Evolutionary conservation across 495 filamentous ascomycete species (phyloP).

Genomic region (Sabuloglossum arenarium): DNA sequence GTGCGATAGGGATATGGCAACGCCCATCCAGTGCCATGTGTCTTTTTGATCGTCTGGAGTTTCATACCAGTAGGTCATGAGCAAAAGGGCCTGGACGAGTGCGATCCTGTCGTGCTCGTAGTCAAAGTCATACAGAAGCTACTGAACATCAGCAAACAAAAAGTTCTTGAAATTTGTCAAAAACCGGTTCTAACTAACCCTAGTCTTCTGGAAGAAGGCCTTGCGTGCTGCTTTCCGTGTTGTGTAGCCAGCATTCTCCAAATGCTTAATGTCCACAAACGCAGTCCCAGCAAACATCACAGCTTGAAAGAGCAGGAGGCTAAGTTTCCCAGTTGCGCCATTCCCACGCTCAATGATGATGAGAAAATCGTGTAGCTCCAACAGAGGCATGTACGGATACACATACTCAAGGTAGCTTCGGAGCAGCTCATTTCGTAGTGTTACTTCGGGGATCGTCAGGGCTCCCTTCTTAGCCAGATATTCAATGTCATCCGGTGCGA

Average conservation of each 20-base stretch:
- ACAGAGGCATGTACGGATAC: conserved; percentile 73
- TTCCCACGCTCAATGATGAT: background rate
- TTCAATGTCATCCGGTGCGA: conserved; percentile 50
- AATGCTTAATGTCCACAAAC: conserved; percentile 49
- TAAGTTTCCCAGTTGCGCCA: conserved; percentile 41
- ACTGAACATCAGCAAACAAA: conserved; percentile 5
- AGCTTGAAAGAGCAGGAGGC: conserved; percentile 60
- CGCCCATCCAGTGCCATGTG: conserved; percentile 84
- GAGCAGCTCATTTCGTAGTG: conserved; percentile 50
- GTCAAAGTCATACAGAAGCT: conserved; percentile 66
- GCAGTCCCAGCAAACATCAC: conserved; percentile 66
- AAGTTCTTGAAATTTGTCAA: background rate
- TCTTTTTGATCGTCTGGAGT: conserved; percentile 79
- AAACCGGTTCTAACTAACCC: conserved; percentile 23
- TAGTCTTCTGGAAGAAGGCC: conserved; percentile 57
- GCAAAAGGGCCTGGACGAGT: conserved; percentile 60
- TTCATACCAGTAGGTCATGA: conserved; percentile 88
- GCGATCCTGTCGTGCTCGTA: conserved; percentile 65
- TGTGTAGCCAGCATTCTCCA: conserved; percentile 47
- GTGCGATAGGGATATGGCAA: conserved; percentile 62
- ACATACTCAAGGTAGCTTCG: conserved; percentile 64
- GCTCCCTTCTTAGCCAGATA: conserved; percentile 61
- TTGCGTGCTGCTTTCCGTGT: conserved; percentile 55
- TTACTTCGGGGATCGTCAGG: conserved; percentile 42
- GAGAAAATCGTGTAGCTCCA: conserved; percentile 59